Evolutionary conservation across 2,329 filamentous ascomycete species (phyloP), one percentile per base, ranked within the genome.

Genomic region (Aspergillus vadensis): DNA sequence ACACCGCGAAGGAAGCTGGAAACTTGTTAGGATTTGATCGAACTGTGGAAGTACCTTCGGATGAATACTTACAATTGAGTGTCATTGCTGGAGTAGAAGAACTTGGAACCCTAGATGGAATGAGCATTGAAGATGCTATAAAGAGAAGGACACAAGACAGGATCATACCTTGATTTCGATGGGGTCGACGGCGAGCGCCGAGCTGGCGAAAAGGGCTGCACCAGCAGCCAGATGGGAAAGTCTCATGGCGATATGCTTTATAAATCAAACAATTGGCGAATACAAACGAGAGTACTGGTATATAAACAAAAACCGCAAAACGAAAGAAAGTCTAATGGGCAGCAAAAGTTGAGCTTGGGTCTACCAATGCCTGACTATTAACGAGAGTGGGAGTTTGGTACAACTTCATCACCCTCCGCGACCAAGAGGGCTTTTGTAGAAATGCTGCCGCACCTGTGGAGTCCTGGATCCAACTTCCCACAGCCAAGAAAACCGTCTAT

Each of bases 1-100:
- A 98, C 83, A 79, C 94, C 94, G 78, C 89, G 91, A 77, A 97
- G 91, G 82, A 88, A 96, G 80, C 65, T 67, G 19, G 15, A 25
- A 39, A 14, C 6, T 14, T 6, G 62, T 67, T 36, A 67, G 62
- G 27, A 19, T 21, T 9, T 14, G 6, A 6, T 21, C 4, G 32
- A 23, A 10, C 25, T 4, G 10, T 6, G 4, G 4, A 44, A 36
- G 32, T 14, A 36, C 14, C 4, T 44, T 5, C 25, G 12, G 10
- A 2, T 8, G 10, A 17, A 23, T 17, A 55, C 65, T n/a, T 58
- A 67, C 65, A 90, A 91, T 80, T 90, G 85, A 19, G 86, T 88
- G 72, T 88, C 88, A 76, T 88, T 89, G 75, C 87, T 89, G 77
- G 90, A 83, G 83, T 90, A 92, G 84, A 94, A 97, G 84, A 96